These are phyloP conservation scores for Acephala macrosclerotiorum DNA, from an alignment of 2,329 filamentous ascomycete genomes.

Conservation along the genomic window DNA sequence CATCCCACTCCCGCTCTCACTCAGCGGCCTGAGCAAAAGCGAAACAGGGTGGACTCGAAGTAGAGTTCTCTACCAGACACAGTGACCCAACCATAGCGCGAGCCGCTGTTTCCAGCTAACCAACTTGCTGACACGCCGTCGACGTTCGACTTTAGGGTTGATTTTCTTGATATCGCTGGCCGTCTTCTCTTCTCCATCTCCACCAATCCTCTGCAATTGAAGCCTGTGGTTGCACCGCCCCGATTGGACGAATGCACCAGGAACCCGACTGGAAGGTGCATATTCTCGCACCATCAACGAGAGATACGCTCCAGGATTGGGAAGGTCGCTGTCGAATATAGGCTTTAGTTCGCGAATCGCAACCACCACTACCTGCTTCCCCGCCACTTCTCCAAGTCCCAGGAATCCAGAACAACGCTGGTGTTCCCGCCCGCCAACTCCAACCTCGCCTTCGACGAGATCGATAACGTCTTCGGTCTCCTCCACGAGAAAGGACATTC, in stretches of 20 bases:
- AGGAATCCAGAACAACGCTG: slow-evolving; percentile 1
- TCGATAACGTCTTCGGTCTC: not conserved
- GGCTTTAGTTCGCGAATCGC: slow-evolving; percentile 1
- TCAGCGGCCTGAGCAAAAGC: not conserved
- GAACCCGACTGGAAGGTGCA: slow-evolving; percentile 1
- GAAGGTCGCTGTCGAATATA: slow-evolving; percentile 7
- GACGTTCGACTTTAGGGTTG: not conserved
- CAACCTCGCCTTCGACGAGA: not conserved
- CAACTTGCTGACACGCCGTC: not conserved
- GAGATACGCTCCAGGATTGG: not conserved
- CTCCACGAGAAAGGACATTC: not conserved
- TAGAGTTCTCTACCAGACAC: not conserved
- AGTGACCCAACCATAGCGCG: not conserved
- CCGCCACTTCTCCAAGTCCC: not conserved
- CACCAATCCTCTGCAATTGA: not conserved
- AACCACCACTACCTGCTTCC: not conserved
- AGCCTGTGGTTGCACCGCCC: slow-evolving; percentile 1
- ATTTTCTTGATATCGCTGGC: too few species aligned
- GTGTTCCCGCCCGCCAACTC: not conserved
- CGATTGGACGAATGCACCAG: slow-evolving; percentile 2
- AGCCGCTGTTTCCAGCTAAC: not conserved
- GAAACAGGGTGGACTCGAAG: slow-evolving; percentile 1
- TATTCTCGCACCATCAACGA: not conserved
- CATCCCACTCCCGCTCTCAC: not conserved
- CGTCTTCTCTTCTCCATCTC: too few species aligned